These are phyloP conservation scores for Madurella fahalii DNA, from an alignment of 2,329 filamentous ascomycete species.

Conservation along the genomic window DNA sequence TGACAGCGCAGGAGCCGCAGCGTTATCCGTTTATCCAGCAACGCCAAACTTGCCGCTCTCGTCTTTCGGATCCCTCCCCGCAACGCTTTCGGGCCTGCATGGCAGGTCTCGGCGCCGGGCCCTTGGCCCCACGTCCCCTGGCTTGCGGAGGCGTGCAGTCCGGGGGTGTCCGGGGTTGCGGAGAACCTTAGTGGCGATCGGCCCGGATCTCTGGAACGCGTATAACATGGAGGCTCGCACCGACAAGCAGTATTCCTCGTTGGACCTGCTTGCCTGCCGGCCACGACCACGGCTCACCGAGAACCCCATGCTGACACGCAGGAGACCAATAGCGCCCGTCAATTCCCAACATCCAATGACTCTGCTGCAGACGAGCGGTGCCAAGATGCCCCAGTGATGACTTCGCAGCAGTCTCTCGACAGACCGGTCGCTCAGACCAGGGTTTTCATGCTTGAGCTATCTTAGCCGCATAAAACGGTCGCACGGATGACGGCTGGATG, in stretches of 20 bases:
- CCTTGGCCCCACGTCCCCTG: not conserved
- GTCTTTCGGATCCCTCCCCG: not conserved
- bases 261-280: not conserved
- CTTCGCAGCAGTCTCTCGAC: not conserved
- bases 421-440: not conserved
- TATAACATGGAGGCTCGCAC: not conserved
- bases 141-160: not conserved
- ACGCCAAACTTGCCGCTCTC: not conserved
- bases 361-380: constrained; percentile 2
- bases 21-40: constrained; percentile 14
- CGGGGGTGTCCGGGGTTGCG: not conserved
- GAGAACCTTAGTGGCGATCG: constrained; percentile 1
- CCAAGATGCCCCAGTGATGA: constrained; percentile 7
- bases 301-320: constrained; percentile 15
- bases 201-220: not conserved
- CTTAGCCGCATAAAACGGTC: constrained; percentile 9
- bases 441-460: not conserved
- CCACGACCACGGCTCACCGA: not conserved
- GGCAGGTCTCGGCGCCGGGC: not conserved
- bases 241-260: not conserved
- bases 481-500: constrained; percentile 3
- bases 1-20: not conserved
- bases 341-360: constrained; percentile 4
- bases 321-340: constrained; percentile 5
- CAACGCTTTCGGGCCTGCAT: not conserved